Conservation (phyloP, 106 monocot genomes). For the Dendrobium catenatum region DNA sequence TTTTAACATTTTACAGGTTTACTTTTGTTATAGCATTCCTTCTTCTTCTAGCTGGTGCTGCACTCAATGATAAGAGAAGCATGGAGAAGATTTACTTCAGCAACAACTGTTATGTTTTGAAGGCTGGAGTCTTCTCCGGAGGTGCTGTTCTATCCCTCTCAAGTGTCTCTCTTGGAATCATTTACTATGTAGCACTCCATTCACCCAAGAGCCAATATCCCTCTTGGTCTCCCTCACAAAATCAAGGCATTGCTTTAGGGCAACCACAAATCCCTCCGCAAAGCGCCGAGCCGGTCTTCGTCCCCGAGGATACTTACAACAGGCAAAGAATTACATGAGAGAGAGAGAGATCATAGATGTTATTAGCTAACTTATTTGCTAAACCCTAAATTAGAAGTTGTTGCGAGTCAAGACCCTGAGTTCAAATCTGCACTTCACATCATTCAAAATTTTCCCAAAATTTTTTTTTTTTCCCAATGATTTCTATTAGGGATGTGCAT, state of each 20-base stretch:
- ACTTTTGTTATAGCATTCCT: constrained; percentile 77
- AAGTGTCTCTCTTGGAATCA: constrained; percentile 46
- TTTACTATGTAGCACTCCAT: constrained; percentile 50
- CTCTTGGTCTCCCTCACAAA: constrained; percentile 7
- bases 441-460: no score
- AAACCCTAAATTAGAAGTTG: background rate
- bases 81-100: constrained; percentile 50
- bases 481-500: no score
- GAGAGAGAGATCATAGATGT: background rate
- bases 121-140: constrained; percentile 65
- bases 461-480: no score
- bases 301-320: constrained; percentile 53
- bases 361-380: background rate
- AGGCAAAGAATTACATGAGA: constrained; percentile 35
- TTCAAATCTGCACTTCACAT: background rate
- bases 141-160: constrained; percentile 53
- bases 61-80: constrained; percentile 54
- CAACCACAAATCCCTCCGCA: constrained; percentile 53
- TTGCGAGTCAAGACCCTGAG: background rate
- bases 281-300: constrained; percentile 41
- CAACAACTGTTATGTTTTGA: constrained; percentile 72
- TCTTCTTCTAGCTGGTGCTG: constrained; percentile 58
- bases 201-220: constrained; percentile 21
- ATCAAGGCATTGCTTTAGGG: constrained; percentile 76
- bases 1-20: constrained; percentile 38